Percentiles rank a stretch among this genome's conserved stretches.
These are phyloP conservation scores for Lentinus tigrinus DNA, from an alignment of 768 basidiomycete genomes.

Conservation along the genomic window DNA sequence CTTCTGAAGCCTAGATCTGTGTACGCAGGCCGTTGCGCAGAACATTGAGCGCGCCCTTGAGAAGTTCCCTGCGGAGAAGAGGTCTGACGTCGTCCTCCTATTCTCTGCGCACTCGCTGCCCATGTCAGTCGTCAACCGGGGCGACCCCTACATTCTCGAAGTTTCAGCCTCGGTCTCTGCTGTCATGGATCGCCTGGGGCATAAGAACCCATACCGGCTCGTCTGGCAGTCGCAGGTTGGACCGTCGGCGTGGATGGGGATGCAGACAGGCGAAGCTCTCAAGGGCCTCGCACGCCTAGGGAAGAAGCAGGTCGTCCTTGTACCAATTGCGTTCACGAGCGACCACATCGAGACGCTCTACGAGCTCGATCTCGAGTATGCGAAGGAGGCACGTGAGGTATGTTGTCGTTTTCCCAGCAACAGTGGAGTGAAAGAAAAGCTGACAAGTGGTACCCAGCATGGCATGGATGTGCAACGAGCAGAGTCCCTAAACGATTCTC, in stretches of 20 bases:
- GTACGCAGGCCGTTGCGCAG: conserved; percentile 78
- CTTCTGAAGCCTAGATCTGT: neutral
- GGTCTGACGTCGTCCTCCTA: conserved; percentile 77
- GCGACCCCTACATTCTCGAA: conserved; percentile 95
- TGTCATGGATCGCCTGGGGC: conserved; percentile 84
- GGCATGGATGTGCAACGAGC: conserved; percentile 89
- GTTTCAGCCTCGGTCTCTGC: conserved; percentile 92
- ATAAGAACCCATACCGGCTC: conserved; percentile 85
- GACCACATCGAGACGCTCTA: conserved; percentile 99
- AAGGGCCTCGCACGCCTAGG: conserved; percentile 81
- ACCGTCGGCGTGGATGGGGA: conserved; percentile 97
- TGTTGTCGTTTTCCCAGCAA: conserved; percentile 21
- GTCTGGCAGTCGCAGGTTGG: conserved; percentile 99
- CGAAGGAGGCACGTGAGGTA: conserved; percentile 87
- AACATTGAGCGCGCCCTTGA: conserved; percentile 81
- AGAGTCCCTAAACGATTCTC: conserved; percentile 91
- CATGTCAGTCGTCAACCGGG: conserved; percentile 97
- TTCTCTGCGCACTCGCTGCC: conserved; percentile 98
- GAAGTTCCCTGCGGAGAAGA: conserved; percentile 70
- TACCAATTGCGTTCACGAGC: conserved; percentile 97
- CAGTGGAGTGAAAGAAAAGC: neutral
- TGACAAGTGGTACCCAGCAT: conserved; percentile 46
- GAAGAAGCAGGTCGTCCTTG: conserved; percentile 73
- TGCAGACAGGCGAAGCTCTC: conserved; percentile 89
- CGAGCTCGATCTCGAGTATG: conserved; percentile 93